phyloP scores from a whole-genome alignment of 768 basidiomycete genomes.

The Pleurotus sapidus region DNA sequence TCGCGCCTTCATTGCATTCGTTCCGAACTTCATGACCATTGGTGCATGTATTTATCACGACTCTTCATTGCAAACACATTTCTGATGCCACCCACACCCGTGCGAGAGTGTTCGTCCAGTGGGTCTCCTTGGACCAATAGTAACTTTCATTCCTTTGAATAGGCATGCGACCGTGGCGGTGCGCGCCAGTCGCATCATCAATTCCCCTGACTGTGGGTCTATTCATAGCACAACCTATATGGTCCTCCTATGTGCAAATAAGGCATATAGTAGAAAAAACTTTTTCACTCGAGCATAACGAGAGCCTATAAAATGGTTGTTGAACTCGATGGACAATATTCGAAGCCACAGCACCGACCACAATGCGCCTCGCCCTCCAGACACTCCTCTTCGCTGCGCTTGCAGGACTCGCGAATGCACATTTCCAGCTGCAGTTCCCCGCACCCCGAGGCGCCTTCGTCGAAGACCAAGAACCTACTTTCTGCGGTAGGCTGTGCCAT shows the following conservation, averaged over 20 bases:
- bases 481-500: constrained; percentile 58
- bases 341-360: neutral
- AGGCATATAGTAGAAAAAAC: constrained; percentile 16
- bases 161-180: too few relatives aligned
- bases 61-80: too few relatives aligned
- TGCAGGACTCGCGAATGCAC: constrained; percentile 51
- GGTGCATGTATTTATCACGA: too few relatives aligned
- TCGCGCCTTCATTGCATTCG: too few relatives aligned
- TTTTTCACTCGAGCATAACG: constrained; percentile 15
- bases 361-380: constrained; percentile 30
- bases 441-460: constrained; percentile 67
- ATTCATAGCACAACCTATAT: constrained; percentile 2
- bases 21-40: too few relatives aligned
- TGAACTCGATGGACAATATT: neutral
- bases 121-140: too few relatives aligned
- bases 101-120: too few relatives aligned
- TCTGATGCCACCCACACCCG: too few relatives aligned
- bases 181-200: too few relatives aligned
- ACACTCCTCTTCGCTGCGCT: constrained; percentile 34
- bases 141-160: too few relatives aligned
- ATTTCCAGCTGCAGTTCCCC: constrained; percentile 82
- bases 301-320: neutral
- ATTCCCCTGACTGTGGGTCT: neutral
- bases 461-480: constrained; percentile 51
- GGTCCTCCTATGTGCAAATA: neutral